These are phyloP conservation scores for Butyriboletus loyo DNA, from an alignment of 768 basidiomycete species.

Conservation along the genomic window DNA sequence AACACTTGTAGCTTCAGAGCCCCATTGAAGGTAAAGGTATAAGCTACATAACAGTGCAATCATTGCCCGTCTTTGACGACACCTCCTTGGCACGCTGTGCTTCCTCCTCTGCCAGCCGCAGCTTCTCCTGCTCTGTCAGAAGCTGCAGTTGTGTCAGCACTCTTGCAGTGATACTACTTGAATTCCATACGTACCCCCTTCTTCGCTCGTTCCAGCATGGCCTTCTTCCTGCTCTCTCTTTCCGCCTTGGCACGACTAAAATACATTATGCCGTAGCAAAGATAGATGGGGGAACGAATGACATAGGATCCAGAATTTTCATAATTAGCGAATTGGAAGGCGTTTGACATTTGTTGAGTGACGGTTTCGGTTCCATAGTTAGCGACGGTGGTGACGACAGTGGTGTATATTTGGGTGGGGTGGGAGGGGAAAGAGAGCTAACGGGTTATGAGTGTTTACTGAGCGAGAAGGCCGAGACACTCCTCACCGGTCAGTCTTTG, in stretches of 20 bases:
- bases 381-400: not conserved
- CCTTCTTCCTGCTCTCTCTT: conserved; percentile 64
- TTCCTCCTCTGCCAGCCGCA: conserved; percentile 52
- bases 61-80: conserved; percentile 34
- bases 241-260: conserved; percentile 72
- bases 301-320: conserved; percentile 36
- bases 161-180: not conserved
- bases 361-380: conserved; percentile 16
- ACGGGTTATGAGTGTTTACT: conserved; percentile 66
- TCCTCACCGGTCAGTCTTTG: conserved; percentile 63
- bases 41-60: conserved; percentile 58
- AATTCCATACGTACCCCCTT: conserved; percentile 57
- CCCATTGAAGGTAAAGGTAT: not conserved
- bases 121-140: conserved; percentile 63
- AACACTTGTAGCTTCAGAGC: too few relatives aligned
- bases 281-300: conserved; percentile 65
- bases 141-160: conserved; percentile 36
- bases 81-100: conserved; percentile 36
- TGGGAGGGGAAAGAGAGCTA: conserved; percentile 38
- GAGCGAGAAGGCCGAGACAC: conserved; percentile 22
- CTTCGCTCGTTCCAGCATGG: conserved; percentile 68
- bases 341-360: conserved; percentile 23
- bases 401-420: conserved; percentile 19
- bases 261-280: conserved; percentile 60
- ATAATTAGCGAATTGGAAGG: conserved; percentile 34